phyloP scores from a whole-genome alignment of 805 yeast genomes.

The Huiozyma naganishii region DNA sequence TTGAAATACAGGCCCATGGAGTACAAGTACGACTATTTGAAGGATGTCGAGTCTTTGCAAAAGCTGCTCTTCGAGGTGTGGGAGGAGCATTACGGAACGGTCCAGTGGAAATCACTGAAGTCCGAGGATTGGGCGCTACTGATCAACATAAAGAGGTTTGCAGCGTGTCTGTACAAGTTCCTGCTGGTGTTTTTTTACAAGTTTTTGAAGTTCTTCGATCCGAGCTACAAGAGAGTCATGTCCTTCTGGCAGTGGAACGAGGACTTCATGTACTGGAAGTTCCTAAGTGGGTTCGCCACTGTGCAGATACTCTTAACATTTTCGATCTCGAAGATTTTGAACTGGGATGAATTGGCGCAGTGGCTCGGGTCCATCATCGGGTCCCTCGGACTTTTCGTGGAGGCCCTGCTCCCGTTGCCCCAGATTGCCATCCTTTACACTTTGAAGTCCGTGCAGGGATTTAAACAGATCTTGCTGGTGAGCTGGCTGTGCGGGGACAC shows the following conservation, averaged over 20 bases:
- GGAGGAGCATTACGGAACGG: slow-evolving; percentile 21
- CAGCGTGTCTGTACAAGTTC: slow-evolving; percentile 18
- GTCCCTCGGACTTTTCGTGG: slow-evolving; percentile 55
- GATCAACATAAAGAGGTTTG: slow-evolving; percentile 13
- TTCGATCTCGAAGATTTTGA: slow-evolving; percentile 23
- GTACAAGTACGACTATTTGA: slow-evolving; percentile 30
- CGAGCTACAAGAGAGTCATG: slow-evolving; percentile 51
- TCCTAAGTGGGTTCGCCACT: slow-evolving; percentile 38
- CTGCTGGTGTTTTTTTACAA: slow-evolving; percentile 27
- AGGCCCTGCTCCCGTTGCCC: slow-evolving; percentile 64
- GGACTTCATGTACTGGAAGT: slow-evolving; percentile 49
- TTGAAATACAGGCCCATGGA: slow-evolving; percentile 45
- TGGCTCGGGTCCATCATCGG: slow-evolving; percentile 48
- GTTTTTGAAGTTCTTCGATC: slow-evolving; percentile 54
- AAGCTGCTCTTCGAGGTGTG: slow-evolving; percentile 25
- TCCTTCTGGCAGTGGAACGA: slow-evolving; percentile 83
- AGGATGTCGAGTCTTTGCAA: slow-evolving; percentile 24
- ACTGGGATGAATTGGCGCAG: slow-evolving; percentile 40
- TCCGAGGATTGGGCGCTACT: slow-evolving; percentile 2
- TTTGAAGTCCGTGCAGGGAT: slow-evolving; percentile 62
- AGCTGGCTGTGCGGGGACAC: slow-evolving; percentile 89
- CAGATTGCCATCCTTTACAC: slow-evolving; percentile 63
- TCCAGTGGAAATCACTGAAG: slow-evolving; percentile 18
- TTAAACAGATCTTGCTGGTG: slow-evolving; percentile 59
- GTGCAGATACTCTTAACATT: slow-evolving; percentile 28